Evolutionary conservation across 768 basidiomycete genomes (phyloP).

Genomic region (Scleroderma bovista): DNA sequence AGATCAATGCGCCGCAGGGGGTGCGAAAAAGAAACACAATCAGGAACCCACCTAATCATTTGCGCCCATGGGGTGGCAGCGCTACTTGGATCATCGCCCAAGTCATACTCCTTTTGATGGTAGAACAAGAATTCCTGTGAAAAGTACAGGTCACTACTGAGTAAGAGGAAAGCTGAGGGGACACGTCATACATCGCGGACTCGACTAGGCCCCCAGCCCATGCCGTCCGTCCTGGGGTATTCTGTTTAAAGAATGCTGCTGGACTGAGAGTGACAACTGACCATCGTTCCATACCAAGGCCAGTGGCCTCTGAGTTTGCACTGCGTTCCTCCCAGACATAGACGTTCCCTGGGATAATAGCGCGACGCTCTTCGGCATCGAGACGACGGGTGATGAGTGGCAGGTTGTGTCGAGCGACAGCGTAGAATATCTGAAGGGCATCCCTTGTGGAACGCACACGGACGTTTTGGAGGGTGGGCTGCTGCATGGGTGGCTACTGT

Average conservation of each 20-base stretch:
- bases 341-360: constrained; percentile 70
- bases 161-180: background rate
- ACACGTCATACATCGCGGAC: constrained; percentile 42
- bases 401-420: constrained; percentile 59
- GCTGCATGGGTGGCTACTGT: constrained; percentile 49
- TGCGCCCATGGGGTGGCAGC: constrained; percentile 70
- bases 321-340: constrained; percentile 89
- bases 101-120: constrained; percentile 43
- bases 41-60: constrained; percentile 53
- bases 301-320: constrained; percentile 74
- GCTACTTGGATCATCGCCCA: constrained; percentile 33
- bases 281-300: constrained; percentile 86
- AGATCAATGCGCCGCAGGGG: constrained; percentile 10
- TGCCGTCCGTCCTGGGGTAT: constrained; percentile 50
- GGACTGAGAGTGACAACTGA: constrained; percentile 20
- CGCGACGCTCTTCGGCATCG: constrained; percentile 75
- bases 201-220: constrained; percentile 82
- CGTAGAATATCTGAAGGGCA: constrained; percentile 78
- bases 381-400: constrained; percentile 78
- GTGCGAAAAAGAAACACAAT: constrained; percentile 5
- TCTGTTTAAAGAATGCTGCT: constrained; percentile 3
- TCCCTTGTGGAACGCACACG: constrained; percentile 76
- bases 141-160: constrained; percentile 3
- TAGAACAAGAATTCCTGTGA: constrained; percentile 51
- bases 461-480: constrained; percentile 68